Percentiles rank a stretch among this genome's conserved stretches.
Conservation (phyloP, 1,284 basidiomycete species). For the Phellopilus nigrolimitatus region DNA sequence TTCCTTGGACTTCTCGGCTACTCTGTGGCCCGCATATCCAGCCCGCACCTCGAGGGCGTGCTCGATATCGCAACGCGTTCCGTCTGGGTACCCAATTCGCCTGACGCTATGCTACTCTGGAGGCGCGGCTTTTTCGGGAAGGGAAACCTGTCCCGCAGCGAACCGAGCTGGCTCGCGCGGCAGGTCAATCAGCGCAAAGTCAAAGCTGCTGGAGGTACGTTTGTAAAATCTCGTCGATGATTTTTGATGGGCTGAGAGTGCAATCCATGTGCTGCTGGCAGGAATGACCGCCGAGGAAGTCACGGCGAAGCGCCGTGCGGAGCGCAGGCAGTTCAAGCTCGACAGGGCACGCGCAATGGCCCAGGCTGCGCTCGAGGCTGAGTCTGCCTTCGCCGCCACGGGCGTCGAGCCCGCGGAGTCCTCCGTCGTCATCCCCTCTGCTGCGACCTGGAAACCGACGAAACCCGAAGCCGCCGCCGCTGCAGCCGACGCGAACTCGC, state of each 20-base stretch:
- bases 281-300: conserved; percentile 83
- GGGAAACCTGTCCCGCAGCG: conserved; percentile 88
- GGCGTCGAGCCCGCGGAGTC: conserved; percentile 46
- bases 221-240: conserved; percentile 1
- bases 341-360: conserved; percentile 82
- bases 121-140: conserved; percentile 95
- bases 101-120: conserved; percentile 75
- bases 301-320: conserved; percentile 76
- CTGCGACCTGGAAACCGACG: conserved; percentile 68
- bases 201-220: conserved; percentile 53
- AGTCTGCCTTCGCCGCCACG: conserved; percentile 66
- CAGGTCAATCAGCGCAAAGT: conserved; percentile 60
- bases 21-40: conserved; percentile 44
- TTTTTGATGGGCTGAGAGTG: no score
- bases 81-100: conserved; percentile 70
- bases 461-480: conserved; percentile 21
- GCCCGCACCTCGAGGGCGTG: conserved; percentile 61
- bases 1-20: conserved; percentile 53
- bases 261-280: conserved; percentile 27
- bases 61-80: conserved; percentile 72
- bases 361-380: conserved; percentile 67
- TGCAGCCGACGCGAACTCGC: conserved; percentile 16
- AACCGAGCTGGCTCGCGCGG: conserved; percentile 87
- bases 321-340: conserved; percentile 86
- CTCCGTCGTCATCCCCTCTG: conserved; percentile 55